Base-by-base conservation (phyloP, 306 rosid species). In the Ormosia semicastrata region DNA sequence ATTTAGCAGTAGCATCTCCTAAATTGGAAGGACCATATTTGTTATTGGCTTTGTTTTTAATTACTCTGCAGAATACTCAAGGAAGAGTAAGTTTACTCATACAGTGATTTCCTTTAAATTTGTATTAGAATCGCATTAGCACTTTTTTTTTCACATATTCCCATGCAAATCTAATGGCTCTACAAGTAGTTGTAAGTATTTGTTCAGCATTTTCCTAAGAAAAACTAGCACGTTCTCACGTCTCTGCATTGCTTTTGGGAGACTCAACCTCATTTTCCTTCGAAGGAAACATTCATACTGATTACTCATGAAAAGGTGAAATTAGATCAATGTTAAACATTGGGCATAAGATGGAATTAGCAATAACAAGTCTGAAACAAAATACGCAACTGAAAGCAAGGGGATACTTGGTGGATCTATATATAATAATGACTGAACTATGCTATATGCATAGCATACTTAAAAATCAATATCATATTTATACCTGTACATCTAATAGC, bases 171-270 rank as follows among this genome's bases (percentile, higher is more conserved):
- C 6, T 37, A 30, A 37, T 77, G 8, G 41, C 12, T 67, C 33
- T 53, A 39, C 14, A 40, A n/a, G 12, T 33, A 7, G 39, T 72
- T 15, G 36, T 37, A 14, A 46, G 66, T 24, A 60, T 36, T 37
- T 37, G 73, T 39, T 6, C 6, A 40, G 17, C 59, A 50, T 24
- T 81, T 81, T 41, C 34, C 62, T 17, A 64, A 73, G 44, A 74
- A 81, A 74, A 81, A 66, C 33, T 43, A 33, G 46, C 64, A 70
- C 36, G n/a, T 70, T 78, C 37, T 39, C 73, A 29, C 62, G 9
- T 24, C 63, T 7, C 47, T 71, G 78, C 15, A 24, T 70, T 71
- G 58, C 58, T 72, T 81, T 81, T n/a, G 3, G 11, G 36, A 56
- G 71, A 36, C 66, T 53, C 46, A 50, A 34, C 64, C 33, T 36